Evolutionary conservation across 2,329 filamentous ascomycete genomes (phyloP).

Genomic region (Sordariomycetes sp.): DNA sequence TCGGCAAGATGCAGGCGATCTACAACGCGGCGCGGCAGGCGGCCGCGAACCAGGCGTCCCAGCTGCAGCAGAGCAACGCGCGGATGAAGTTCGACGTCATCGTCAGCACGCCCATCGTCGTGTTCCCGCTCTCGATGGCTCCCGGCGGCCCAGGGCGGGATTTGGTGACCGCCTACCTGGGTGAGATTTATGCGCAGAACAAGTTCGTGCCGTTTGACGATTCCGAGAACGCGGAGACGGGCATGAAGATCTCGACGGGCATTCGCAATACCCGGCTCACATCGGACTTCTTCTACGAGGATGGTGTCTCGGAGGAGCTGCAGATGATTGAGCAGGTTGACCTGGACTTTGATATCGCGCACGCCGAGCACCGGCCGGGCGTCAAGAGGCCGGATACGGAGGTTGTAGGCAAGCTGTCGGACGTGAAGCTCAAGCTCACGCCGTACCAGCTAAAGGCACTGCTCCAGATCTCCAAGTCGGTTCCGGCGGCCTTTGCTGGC

Average conservation of each 20-base stretch:
- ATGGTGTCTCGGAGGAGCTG: slow-evolving; percentile 67
- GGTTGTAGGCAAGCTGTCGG: slow-evolving; percentile 83
- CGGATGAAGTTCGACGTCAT: slow-evolving; percentile 91
- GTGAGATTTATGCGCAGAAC: slow-evolving; percentile 96
- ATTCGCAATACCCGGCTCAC: slow-evolving; percentile 88
- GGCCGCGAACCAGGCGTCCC: slow-evolving; percentile 84
- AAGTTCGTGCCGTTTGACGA: slow-evolving; percentile 81
- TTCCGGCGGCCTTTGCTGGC: slow-evolving; percentile 76
- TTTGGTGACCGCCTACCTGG: slow-evolving; percentile 81
- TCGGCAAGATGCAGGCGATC: slow-evolving; percentile 98
- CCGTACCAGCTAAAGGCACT: slow-evolving; percentile 87
- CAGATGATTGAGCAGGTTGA: slow-evolving; percentile 98
- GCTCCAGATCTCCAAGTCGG: slow-evolving; percentile 74
- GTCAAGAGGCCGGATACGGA: slow-evolving; percentile 80
- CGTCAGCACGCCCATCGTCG: slow-evolving; percentile 89
- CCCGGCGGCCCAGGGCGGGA: slow-evolving; percentile 45
- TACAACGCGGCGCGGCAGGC: slow-evolving; percentile 96
- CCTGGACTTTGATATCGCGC: slow-evolving; percentile 82
- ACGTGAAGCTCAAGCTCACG: slow-evolving; percentile 81
- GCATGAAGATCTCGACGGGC: slow-evolving; percentile 83
- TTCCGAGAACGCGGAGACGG: slow-evolving; percentile 58
- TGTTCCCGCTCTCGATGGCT: slow-evolving; percentile 70
- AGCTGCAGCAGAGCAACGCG: slow-evolving; percentile 81
- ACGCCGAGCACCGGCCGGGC: slow-evolving; percentile 73
- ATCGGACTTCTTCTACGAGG: slow-evolving; percentile 74